Conservation (phyloP, 2,329 filamentous ascomycete species). For the Penicillium sp. region DNA sequence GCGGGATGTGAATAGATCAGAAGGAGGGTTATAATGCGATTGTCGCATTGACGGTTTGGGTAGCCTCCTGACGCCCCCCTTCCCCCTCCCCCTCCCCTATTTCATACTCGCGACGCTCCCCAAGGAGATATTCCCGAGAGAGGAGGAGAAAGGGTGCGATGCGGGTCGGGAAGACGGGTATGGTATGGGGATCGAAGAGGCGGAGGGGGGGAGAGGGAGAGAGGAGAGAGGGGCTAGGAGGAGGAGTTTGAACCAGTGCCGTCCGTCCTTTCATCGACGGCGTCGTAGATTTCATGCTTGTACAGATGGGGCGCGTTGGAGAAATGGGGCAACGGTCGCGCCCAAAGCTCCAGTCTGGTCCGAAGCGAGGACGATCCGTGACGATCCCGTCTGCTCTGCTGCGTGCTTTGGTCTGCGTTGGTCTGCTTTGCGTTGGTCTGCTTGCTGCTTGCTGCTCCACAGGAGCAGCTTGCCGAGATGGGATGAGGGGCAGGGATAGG, state of each 20-base stretch:
- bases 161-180: slow-evolving; percentile 1
- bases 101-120: not conserved
- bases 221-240: not conserved
- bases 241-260: slow-evolving; percentile 6
- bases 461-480: no score
- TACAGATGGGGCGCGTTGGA: slow-evolving; percentile 4
- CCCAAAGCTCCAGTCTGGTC: slow-evolving; percentile 9
- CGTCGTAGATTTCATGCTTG: slow-evolving; percentile 9
- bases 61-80: not conserved
- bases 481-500: no score
- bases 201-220: not conserved
- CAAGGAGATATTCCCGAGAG: not conserved
- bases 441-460: no score
- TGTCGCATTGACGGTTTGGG: not conserved
- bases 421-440: no score
- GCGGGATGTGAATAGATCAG: slow-evolving; percentile 8
- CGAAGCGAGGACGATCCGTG: slow-evolving; percentile 23
- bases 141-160: not conserved
- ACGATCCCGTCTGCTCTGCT: slow-evolving; percentile 13
- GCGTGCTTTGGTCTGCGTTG: not conserved
- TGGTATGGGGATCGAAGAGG: not conserved
- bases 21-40: no score
- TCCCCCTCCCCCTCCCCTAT: no score
- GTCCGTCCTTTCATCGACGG: slow-evolving; percentile 11
- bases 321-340: slow-evolving; percentile 16